Percentiles rank a stretch among this genome's conserved stretches.
Conservation (phyloP, 2,329 filamentous ascomycete species). For the Botrytis pseudocinerea region DNA sequence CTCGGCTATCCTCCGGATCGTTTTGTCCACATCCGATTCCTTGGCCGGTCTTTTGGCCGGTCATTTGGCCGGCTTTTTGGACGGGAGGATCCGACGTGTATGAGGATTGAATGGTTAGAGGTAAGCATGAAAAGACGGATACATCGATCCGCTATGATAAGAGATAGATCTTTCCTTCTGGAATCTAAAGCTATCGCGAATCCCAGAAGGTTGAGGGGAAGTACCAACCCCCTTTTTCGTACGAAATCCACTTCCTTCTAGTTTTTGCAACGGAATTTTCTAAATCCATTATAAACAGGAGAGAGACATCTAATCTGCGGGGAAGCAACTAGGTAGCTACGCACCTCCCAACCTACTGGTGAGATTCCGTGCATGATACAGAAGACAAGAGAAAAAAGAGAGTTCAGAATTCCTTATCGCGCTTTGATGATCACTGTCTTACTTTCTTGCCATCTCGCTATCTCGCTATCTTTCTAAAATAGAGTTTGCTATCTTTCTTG, state of each 20-base stretch:
- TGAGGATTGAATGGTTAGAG: neutral
- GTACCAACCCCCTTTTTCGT: neutral
- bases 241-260: neutral
- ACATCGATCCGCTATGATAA: neutral
- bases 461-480: neutral
- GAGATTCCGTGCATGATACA: neutral
- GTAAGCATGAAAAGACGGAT: neutral
- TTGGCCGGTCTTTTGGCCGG: neutral
- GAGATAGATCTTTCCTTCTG: neutral
- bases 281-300: neutral
- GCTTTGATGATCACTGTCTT: neutral
- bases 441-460: neutral
- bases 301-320: neutral
- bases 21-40: neutral
- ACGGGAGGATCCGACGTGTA: neutral
- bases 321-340: neutral
- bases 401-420: neutral
- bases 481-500: neutral
- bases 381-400: neutral
- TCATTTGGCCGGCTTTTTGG: neutral
- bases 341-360: neutral
- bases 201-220: neutral
- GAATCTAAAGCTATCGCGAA: neutral
- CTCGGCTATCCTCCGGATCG: neutral
- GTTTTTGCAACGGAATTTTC: neutral